Base-by-base conservation (phyloP, 2,329 filamentous ascomycete genomes). In the Cytospora leucostoma region DNA sequence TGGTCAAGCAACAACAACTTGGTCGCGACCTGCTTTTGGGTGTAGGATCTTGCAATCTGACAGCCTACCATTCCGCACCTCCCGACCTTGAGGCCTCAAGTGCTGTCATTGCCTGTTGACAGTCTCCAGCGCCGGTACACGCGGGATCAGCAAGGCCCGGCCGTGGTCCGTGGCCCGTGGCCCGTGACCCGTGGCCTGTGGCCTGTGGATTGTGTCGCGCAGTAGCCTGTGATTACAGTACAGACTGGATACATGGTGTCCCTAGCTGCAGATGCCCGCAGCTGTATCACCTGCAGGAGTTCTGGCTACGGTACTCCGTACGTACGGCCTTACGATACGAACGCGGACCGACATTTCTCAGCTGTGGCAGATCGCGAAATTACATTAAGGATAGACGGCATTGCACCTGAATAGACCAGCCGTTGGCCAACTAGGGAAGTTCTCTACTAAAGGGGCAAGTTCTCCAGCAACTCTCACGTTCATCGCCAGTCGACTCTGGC, bases 211-310 rank as follows among this genome's bases (percentile, higher is more conserved):
- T 47, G 44, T 47, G 44, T 47, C n/a, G 44, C 44, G 44, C 44
- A 47, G 44, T 47, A 47, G 40, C n/a, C 40, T 12, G 40, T 44
- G 40, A n/a, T 44, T 19, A 44, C 40, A 15, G 40, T 19, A 44
- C 40, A 15, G 40, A 44, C 40, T 44, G 40, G 40, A 44, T 44
- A 44, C 44, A 27, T 27, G 27, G 27, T 27, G 27, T 27, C n/a
- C 21, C 19, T 21, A 49, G 17, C 62, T 64, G 62, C 62, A 52
- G n/a, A 13, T 13, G 50, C 37, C 62, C 62, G 58, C 58, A 35
- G 52, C 35, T 34, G 44, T 37, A 54, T 21, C 12, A 61, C 53
- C 47, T 35, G 56, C 21, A 47, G 19, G 44, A 2, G 21, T 17
- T 40, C 47, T 33, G 33, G 34, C 47, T 54, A 27, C 17, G 34